These are phyloP conservation scores for Penicillium sp. DNA, from an alignment of 2,329 filamentous ascomycete species.

Conservation along the genomic window DNA sequence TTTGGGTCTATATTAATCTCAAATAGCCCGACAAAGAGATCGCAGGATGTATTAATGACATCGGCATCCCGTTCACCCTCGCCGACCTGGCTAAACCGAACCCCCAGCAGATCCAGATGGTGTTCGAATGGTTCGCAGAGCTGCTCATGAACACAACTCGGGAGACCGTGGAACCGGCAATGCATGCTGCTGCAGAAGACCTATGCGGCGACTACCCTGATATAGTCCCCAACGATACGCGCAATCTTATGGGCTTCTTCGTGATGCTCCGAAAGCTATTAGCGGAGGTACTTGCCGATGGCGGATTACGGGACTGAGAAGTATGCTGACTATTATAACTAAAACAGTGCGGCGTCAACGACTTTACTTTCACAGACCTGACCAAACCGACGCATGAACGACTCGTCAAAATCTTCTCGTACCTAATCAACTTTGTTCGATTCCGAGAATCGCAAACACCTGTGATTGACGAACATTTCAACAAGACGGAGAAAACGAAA, in stretches of 20 bases:
- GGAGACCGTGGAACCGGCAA: constrained; percentile 88
- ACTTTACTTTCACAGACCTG: constrained; percentile 90
- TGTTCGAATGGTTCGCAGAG: constrained; percentile 97
- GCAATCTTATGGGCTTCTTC: constrained; percentile 95
- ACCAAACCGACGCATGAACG: constrained; percentile 87
- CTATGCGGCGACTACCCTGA: constrained; percentile 80
- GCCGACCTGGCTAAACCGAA: constrained; percentile 91
- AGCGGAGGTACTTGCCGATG: constrained; percentile 51
- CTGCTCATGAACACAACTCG: constrained; percentile 89
- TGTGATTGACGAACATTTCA: constrained; percentile 90
- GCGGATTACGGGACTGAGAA: neutral
- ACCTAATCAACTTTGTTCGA: constrained; percentile 97
- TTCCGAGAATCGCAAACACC: constrained; percentile 90
- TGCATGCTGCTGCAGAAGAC: constrained; percentile 87
- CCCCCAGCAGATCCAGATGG: constrained; percentile 89
- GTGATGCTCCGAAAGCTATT: constrained; percentile 75
- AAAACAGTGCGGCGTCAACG: constrained; percentile 74
- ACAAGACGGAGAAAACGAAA: constrained; percentile 83
- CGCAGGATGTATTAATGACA: constrained; percentile 93
- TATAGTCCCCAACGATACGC: constrained; percentile 77
- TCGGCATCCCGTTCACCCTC: constrained; percentile 82
- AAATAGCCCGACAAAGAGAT: constrained; percentile 69
- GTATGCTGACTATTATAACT: neutral
- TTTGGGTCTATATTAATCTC: neutral
- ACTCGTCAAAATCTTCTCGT: constrained; percentile 91